Conservation (phyloP, 768 basidiomycete species). For the Suillus decipiens region DNA sequence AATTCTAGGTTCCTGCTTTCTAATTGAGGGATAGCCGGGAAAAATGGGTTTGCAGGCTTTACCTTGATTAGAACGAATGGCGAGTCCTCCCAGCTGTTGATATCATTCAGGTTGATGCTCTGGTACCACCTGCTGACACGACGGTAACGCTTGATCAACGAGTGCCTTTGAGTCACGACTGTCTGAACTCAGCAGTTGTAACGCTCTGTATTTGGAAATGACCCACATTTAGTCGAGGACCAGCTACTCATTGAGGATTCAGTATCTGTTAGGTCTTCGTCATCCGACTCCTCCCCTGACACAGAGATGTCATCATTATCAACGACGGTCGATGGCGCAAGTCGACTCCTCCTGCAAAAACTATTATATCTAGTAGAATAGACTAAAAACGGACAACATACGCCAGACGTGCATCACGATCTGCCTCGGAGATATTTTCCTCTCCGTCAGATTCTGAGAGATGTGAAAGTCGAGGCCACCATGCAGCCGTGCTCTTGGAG, state of each 20-base stretch:
- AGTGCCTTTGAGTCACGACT: slow-evolving; percentile 21
- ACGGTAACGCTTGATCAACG: slow-evolving; percentile 48
- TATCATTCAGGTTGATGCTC: slow-evolving; percentile 33
- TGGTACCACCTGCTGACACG: slow-evolving; percentile 50
- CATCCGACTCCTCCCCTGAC: slow-evolving; percentile 79
- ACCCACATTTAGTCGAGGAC: slow-evolving; percentile 42
- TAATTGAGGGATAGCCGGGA: background rate
- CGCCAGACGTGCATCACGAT: slow-evolving; percentile 74
- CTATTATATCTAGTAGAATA: background rate
- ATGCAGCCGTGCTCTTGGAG: background rate
- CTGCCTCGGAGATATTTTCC: slow-evolving; percentile 60
- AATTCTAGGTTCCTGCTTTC: background rate
- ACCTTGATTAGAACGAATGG: slow-evolving; percentile 52
- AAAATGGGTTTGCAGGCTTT: slow-evolving; percentile 14
- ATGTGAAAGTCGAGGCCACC: slow-evolving; percentile 27
- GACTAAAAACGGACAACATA: slow-evolving; percentile 35
- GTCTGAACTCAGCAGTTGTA: slow-evolving; percentile 15
- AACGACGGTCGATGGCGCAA: slow-evolving; percentile 38
- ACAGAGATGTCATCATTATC: slow-evolving; percentile 50
- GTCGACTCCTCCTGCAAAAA: slow-evolving; percentile 50
- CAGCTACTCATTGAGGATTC: slow-evolving; percentile 37
- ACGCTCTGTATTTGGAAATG: background rate
- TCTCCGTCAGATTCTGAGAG: slow-evolving; percentile 70
- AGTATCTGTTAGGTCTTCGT: slow-evolving; percentile 65
- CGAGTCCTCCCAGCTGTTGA: slow-evolving; percentile 47